Evolutionary conservation across 177 flowering plant species (phyloP).

Genomic region (Vitis hybrid): DNA sequence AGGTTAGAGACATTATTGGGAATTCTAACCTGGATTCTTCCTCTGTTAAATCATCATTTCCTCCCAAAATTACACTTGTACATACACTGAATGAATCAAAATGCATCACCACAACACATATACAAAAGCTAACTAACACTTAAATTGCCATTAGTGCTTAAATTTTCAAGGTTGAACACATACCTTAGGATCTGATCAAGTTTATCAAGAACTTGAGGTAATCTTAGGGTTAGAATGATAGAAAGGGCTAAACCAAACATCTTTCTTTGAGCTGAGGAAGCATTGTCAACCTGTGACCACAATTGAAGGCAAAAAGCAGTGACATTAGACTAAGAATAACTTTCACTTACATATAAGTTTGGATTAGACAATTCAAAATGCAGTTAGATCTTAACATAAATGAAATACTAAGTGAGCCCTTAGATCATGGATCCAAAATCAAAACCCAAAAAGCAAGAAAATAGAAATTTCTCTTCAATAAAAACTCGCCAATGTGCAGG

Average conservation of each 20-base stretch:
- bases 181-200: constrained; percentile 94
- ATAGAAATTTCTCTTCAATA: no score
- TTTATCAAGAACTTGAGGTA: constrained; percentile 90
- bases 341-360: background rate
- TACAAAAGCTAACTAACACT: background rate
- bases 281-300: constrained; percentile 67
- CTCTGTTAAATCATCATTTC: constrained; percentile 55
- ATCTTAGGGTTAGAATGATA: constrained; percentile 71
- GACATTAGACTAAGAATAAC: background rate
- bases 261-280: constrained; percentile 65
- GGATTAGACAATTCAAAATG: no score
- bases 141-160: background rate
- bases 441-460: no score
- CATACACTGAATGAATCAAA: constrained; percentile 59
- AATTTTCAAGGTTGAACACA: constrained; percentile 4
- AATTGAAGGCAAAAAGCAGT: background rate
- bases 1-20: background rate
- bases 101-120: constrained; percentile 12
- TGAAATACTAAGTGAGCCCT: no score
- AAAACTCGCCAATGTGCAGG: no score
- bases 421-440: no score
- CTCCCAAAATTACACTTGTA: constrained; percentile 80
- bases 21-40: constrained; percentile 78
- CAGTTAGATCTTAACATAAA: no score
- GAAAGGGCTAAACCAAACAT: constrained; percentile 82